A percentile compares a stretch with the other conserved stretches of the same genome.
phyloP scores from a whole-genome alignment of 2,329 filamentous ascomycete species.

The Escovopsis sp. region DNA sequence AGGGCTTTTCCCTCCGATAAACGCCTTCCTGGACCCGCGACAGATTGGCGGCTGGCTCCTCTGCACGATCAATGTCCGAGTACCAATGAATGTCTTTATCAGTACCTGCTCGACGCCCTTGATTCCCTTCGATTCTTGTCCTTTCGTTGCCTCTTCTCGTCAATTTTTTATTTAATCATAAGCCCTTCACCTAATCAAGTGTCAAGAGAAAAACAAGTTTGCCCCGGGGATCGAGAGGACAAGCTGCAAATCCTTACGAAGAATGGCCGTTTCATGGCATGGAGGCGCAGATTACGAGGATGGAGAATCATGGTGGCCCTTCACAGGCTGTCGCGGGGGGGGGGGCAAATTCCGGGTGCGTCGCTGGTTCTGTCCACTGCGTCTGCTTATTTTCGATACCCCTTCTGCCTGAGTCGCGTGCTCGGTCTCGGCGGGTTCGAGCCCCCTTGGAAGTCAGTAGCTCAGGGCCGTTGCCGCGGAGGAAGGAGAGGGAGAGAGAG shows the following conservation, averaged over 20 bases:
- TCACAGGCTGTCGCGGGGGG: constrained; percentile 1
- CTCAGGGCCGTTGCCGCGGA: constrained; percentile 4
- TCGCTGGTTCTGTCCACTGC: constrained; percentile 1
- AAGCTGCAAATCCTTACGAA: constrained; percentile 21
- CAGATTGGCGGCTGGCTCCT: constrained; percentile 10
- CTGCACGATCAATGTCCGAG: constrained; percentile 39
- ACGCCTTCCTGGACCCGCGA: constrained; percentile 8
- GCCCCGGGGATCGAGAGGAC: constrained; percentile 13
- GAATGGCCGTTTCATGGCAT: constrained; percentile 19
- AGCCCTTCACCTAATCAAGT: constrained; percentile 23
- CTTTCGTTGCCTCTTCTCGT: constrained; percentile 20
- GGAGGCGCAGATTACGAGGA: constrained; percentile 17
- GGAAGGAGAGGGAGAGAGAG: neutral
- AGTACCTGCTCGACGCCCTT: constrained; percentile 42
- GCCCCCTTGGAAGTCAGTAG: constrained; percentile 10
- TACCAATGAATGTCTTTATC: constrained; percentile 42
- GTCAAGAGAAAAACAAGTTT: constrained; percentile 19
- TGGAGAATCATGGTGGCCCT: constrained; percentile 5
- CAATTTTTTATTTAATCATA: constrained; percentile 24
- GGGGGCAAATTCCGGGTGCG: neutral
- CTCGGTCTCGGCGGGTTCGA: constrained; percentile 3
- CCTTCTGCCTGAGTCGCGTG: neutral
- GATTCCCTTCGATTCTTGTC: constrained; percentile 30
- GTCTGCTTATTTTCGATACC: neutral
- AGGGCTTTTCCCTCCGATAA: constrained; percentile 98